These are phyloP conservation scores for Fagopyrum esculentum DNA, from an alignment of 148 eudicot genomes.

Conservation along the genomic window DNA sequence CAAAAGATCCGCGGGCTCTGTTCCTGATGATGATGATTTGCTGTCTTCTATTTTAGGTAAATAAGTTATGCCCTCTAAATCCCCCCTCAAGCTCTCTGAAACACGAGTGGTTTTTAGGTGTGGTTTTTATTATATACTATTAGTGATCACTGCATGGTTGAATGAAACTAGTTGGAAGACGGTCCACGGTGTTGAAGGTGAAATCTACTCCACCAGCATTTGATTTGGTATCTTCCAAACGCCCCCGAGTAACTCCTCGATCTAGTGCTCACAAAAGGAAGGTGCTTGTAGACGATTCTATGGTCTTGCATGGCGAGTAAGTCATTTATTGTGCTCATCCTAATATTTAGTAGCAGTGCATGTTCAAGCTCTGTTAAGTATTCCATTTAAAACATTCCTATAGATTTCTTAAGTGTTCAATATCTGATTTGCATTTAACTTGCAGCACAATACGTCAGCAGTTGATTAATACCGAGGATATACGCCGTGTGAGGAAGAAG, in stretches of 20 bases:
- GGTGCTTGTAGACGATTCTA: constrained; percentile 73
- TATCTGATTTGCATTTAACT: neutral
- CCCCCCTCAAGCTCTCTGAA: neutral
- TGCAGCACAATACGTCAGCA: constrained; percentile 81
- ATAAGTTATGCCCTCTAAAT: neutral
- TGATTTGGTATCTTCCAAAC: constrained; percentile 46
- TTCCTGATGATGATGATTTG: constrained; percentile 89
- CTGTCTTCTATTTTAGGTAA: constrained; percentile 91
- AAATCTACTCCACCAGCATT: constrained; percentile 55
- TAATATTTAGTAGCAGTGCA: constrained; percentile 5
- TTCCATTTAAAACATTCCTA: neutral
- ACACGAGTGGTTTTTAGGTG: neutral
- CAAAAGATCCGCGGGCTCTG: constrained; percentile 45
- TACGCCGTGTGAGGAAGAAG: constrained; percentile 87
- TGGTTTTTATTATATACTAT: neutral
- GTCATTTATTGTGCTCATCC: constrained; percentile 22
- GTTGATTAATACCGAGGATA: constrained; percentile 66
- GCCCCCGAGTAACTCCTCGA: constrained; percentile 47
- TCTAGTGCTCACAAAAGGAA: constrained; percentile 63
- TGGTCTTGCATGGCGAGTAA: constrained; percentile 99
- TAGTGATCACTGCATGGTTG: neutral
- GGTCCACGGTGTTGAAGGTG: constrained; percentile 60
- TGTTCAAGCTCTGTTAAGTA: neutral
- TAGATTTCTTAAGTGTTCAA: neutral
- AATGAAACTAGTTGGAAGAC: constrained; percentile 60